Base-by-base conservation (phyloP, 495 filamentous ascomycete species). In the Cercophora newfieldiana region DNA sequence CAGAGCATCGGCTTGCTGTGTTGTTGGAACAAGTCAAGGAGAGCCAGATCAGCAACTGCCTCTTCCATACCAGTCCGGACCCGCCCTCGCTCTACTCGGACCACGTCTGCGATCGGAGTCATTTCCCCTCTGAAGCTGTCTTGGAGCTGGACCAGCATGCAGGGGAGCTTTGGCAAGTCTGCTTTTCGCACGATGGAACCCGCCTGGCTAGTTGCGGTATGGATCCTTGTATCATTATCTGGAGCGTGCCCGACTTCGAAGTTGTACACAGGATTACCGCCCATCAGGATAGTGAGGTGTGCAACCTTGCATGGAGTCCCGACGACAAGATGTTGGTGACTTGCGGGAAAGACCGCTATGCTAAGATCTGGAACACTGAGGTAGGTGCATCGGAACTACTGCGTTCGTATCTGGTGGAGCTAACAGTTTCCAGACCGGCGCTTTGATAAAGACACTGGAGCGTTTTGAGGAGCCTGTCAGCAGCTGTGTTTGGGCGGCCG, bases 141-240 rank as follows among this genome's bases (percentile, higher is more conserved):
- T 71, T 86, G 14, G 88, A 93, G 67, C 79, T 98, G n/a, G 82
- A 81, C 29, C 79, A 92, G 61, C 93, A 95, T 72, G 79, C 79
- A 0, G 91, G 93, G 66, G 93, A 99, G 77, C 90, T 98, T 14
- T 99, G 93, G 92, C 89, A 89, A 68, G 84, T 97, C 24, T 81
- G 87, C 64, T 99, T 97, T 73, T 98, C 95, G 6, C 88, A 96
- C 67, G 91, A 97, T 70, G 95, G 95, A 29, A 87, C 83, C 56
- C 89, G 87, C 58, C 77, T 99, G 62, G 95, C 93, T 8, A 92
- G 91, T 67, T 90, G 91, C 64, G 90, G 94, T 61, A 83, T 84
- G 67, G 92, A 93, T 68, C 84, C 81, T 10, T 83, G 80, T 10
- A 88, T 95, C 49, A 83, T 92, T 63, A 91, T 99, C 59, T 98